Evolutionary conservation across 805 yeast species (phyloP).

Genomic region (Yamadazyma nakazawae): DNA sequence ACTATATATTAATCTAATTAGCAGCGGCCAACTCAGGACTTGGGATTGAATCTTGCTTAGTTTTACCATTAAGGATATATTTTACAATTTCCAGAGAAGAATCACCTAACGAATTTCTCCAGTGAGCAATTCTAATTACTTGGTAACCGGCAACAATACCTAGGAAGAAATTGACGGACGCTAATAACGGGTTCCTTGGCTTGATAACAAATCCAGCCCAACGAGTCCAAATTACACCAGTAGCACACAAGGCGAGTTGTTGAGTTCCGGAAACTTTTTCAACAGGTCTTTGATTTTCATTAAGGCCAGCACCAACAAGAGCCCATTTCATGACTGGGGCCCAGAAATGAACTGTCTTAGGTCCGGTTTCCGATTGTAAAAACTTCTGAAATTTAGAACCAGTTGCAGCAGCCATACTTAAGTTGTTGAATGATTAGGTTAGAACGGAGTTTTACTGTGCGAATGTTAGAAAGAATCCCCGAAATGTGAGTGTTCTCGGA

Average conservation of each 20-base stretch:
- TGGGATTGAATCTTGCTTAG: conserved; percentile 7
- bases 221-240: conserved; percentile 96
- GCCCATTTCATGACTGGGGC: conserved; percentile 72
- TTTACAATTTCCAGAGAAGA: conserved; percentile 50
- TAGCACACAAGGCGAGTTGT: conserved; percentile 79
- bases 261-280: conserved; percentile 89
- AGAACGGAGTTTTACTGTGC: neutral
- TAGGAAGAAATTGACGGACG: conserved; percentile 90
- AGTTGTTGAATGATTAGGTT: neutral
- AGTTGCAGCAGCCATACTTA: conserved; percentile 27
- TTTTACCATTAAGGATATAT: conserved; percentile 56
- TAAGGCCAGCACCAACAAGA: conserved; percentile 86
- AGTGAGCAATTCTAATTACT: conserved; percentile 64
- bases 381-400: conserved; percentile 65
- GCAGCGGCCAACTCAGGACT: conserved; percentile 10
- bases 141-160: conserved; percentile 89
- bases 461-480: neutral
- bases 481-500: neutral
- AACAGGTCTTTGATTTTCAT: conserved; percentile 85
- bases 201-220: conserved; percentile 89
- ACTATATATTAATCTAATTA: neutral
- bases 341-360: conserved; percentile 97
- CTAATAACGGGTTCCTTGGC: conserved; percentile 83
- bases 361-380: conserved; percentile 88
- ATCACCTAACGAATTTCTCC: conserved; percentile 67